Base-by-base conservation (phyloP, 768 basidiomycete species). In the Kwoniella dejecticola region DNA sequence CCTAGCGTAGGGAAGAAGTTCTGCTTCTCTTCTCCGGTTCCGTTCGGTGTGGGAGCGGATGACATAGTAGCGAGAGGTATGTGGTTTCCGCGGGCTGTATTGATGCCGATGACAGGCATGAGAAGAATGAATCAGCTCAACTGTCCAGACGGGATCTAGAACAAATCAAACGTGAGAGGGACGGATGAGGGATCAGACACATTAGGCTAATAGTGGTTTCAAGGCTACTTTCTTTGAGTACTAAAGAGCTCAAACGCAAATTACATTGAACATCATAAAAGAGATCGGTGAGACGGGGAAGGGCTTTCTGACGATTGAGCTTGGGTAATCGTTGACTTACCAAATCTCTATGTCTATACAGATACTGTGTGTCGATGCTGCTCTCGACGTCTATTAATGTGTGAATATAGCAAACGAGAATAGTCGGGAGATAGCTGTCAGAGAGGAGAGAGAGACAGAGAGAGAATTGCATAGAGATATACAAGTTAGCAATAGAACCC, bases 1-100 rank as follows among this genome's bases (percentile, higher is more conserved):
- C 86, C 85, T 40, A 89, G 84, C 23, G 82, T 74, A 11, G 86
- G 88, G 71, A 87, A 88, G 53, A 86, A 81, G 53, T 81, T 79
- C 48, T 77, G 48, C 49, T 63, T 60, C 45, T 66, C 44, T 21
- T 56, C 24, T 33, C 46, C 54, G 15, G 7, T 15, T 53, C 29
- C 31, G 11, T 27, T 27, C 13, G 60, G 45, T 21, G 42, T 36
- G 33, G 33, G 52, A 17, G 27, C 29, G n/a, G 48, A 7, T 27
- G 66, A 57, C 69, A 72, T 71, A 30, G 38, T 63, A 33, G 29
- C 21, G 52, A 17, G 33, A 29, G 8, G 15, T 38, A 36, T 23
- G 11, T 24, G 47, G 53, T 60, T 26, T 48, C 44, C n/a, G 33
- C n/a, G n/a, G n/a, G n/a, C n/a, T n/a, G n/a, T 30, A 29, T n/a